Evolutionary conservation across 352 stramenopile genomes (phyloP), one percentile per base, ranked within the genome.

Genomic region (Pythium sp.): DNA sequence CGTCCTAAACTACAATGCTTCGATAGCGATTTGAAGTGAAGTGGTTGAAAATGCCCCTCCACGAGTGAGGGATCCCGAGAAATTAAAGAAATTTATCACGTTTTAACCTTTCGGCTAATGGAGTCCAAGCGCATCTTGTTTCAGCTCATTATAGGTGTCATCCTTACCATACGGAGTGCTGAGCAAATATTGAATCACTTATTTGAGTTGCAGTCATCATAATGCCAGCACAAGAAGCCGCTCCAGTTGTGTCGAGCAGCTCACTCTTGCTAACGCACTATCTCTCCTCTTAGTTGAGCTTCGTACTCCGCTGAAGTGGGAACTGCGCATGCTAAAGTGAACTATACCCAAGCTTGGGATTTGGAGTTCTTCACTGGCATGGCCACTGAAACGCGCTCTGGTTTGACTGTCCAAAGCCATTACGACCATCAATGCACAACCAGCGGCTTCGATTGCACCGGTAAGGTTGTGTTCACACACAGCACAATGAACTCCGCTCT

Each of bases 81-180:
- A 92, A 92, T 92, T 92, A 88, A 89, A 89, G 79, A 90, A 92
- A 89, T 89, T 87, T 89, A 88, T 90, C 81, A 92, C 84, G 81
- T 88, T 84, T 71, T 73, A 78, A 71, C 79, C 81, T 92, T 92
- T 92, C 84, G 81, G 74, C 80, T 68, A 86, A 63, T 62, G 24
- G 4, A 2, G 9, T 67, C 20, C 65, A 70, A 0, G 0, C 0
- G 1, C 0, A 28, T 41, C 0, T 14, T 9, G 51, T 51, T 56
- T 18, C 3, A 4, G 26, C 3, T 20, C 22, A 18, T 11, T 28
- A 0, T 49, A 49, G 5, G 5, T 22, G 5, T 1, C 0, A 22
- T 11, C 15, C n/a, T n/a, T 22, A 0, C 75, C 73, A 57, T 67
- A 76, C 72, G 67, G 1, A 68, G 62, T 77, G 66, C 41, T 53